phyloP scores from a whole-genome alignment of 371 early-diverging fungal genomes.

The Nematocida displodere region DNA sequence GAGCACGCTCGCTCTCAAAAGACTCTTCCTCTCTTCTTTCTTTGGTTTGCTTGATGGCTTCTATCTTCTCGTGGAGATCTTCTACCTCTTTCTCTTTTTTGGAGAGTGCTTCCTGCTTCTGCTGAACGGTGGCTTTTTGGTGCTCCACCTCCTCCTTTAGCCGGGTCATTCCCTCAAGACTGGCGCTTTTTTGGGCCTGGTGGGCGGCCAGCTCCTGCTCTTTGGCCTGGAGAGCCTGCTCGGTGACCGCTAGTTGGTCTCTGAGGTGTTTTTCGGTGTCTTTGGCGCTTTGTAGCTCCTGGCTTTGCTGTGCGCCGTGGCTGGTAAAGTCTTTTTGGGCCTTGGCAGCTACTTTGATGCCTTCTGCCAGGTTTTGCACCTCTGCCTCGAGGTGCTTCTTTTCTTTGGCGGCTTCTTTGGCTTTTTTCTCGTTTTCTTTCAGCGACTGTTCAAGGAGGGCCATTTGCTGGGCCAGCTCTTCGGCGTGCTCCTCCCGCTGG shows the following conservation, averaged over 20 bases:
- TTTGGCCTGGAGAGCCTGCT: neutral
- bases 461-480: neutral
- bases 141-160: neutral
- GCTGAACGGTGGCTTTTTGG: neutral
- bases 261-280: neutral
- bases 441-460: neutral
- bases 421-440: slow-evolving; percentile 2
- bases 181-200: neutral
- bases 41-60: neutral
- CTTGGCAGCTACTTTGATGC: neutral
- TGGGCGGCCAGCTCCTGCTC: neutral
- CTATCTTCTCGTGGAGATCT: neutral
- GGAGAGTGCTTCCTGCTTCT: neutral
- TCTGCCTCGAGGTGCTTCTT: neutral
- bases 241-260: neutral
- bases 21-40: slow-evolving; percentile 16
- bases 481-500: slow-evolving; percentile 4
- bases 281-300: neutral
- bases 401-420: slow-evolving; percentile 29
- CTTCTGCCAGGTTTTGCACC: neutral
- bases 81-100: slow-evolving; percentile 24
- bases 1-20: slow-evolving; percentile 15
- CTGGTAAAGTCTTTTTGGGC: neutral
- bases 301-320: neutral
- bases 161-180: neutral